Evolutionary conservation across 371 early-diverging fungal genomes (phyloP), one percentile per base, ranked within the genome.

Genomic region (Dipsacomyces acuminosporus): DNA sequence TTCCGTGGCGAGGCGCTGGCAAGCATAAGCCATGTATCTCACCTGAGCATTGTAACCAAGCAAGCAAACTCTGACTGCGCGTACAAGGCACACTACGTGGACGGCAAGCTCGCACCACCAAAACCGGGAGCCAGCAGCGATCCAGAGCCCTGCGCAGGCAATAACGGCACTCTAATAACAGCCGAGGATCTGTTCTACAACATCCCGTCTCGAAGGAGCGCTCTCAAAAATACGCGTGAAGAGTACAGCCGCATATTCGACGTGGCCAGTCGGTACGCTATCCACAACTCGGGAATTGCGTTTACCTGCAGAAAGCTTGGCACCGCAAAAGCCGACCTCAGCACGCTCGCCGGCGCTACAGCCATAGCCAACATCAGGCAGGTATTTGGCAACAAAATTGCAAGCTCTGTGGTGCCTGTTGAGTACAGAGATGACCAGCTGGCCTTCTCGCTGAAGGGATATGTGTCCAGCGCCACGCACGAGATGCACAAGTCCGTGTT

Each of bases 1-100:
- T 99, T 99, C 71, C 83, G 99, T 42, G 99, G 99, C 14, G 99
- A 99, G 69, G 99, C 99, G 1, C 74, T 99, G 40, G 93, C 99
- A 3, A 95, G 96, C 72, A 95, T 99, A 46, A 91, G 90, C 24
- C 89, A 90, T 51, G 86, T 95, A 5, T 88, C 94, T 0, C 90
- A 93, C 63, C 80, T 99, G 20, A 85, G 86, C 11, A 89, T 99
- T 54, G 87, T 87, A 1, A 89, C 91, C 15, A 89, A 88, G 59
- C 91, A 89, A 15, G 76, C 74, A 9, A 84, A 85, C 40, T 83
- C 88, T 2, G 80, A 80, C 11, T 90, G 89, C 62, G 96, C 94
- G 3, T 97, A 84, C 75, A 82, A 78, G 85, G 94, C 93, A 4
- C 62, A 56, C 13, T 96, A 93, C 64, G 74, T 85, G 0, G 93